Evolutionary conservation across 2,329 filamentous ascomycete genomes (phyloP), one percentile per base, ranked within the genome.

Genomic region (Pyricularia grisea): DNA sequence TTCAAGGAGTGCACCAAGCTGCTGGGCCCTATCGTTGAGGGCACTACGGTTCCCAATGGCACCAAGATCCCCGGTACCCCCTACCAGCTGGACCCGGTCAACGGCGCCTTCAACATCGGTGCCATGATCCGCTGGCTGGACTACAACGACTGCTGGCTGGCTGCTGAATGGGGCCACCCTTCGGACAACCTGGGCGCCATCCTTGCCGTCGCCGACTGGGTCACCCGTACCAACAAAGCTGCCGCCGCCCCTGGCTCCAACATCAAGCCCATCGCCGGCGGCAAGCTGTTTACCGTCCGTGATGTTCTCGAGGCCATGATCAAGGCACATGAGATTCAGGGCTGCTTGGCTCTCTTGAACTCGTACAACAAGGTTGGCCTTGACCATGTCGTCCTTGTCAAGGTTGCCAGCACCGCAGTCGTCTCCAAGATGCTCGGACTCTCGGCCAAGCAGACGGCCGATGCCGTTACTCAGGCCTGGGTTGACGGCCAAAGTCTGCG

Each of bases 61-160:
- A 90, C 93, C 75, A 92, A 90, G 78, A 92, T 99, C 64, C 92
- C 92, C 60, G 95, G 95, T 73, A 98, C 95, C 36, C 88, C 91
- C 74, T 98, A 94, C 83, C 90, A 96, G 82, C 89, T 99, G 74
- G 95, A 98, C 79, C 95, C 95, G 58, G 89, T 98, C 78, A 94
- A 94, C 76, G 95, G 91, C 72, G 95, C 95, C 72, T 98, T 99
- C 88, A 98, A 98, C 86, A 98, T 99, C 75, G 95, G 95, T 75
- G 92, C 95, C 76, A 97, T 97, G 90, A 97, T 99, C 83, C 88
- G 95, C 78, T 99, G 95, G 95, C 88, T 99, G 76, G 95, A 99
- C 84, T 99, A 98, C 88, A 99, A 99, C 81, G 95, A 99, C 87
- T 98, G 95, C 88, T 99, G 94, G 95, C 86, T 98, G 72, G 95